Conservation (phyloP, 2,329 filamentous ascomycete species). For the Penicillium palitans region DNA sequence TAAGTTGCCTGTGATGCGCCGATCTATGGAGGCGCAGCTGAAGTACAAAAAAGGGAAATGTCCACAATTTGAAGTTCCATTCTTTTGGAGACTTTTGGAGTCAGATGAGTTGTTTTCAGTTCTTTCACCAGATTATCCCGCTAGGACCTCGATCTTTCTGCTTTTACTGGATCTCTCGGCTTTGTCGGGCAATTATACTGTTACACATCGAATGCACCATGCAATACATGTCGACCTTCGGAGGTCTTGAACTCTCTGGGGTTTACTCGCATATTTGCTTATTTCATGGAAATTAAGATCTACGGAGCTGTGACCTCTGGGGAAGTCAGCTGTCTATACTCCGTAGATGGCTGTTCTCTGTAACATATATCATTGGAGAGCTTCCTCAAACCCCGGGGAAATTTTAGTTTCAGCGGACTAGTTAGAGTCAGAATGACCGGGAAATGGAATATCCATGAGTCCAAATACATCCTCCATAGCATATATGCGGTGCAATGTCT, state of each 20-base stretch:
- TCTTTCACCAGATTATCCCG: neutral
- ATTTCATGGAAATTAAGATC: neutral
- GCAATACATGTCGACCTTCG: neutral
- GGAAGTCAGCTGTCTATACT: neutral
- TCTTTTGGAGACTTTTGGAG: too few relatives aligned
- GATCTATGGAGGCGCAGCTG: neutral
- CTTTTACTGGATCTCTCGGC: neutral
- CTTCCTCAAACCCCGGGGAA: neutral
- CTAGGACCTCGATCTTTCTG: neutral
- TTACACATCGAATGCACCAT: conserved; percentile 1
- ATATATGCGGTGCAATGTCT: neutral
- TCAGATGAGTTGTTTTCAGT: neutral
- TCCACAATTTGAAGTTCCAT: neutral
- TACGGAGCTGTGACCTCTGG: neutral
- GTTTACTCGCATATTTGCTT: neutral
- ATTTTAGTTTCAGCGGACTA: neutral
- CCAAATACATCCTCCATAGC: neutral
- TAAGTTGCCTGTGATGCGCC: neutral
- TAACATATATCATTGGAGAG: neutral
- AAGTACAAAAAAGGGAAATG: neutral
- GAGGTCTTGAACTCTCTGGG: neutral
- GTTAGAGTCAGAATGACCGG: neutral
- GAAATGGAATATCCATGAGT: neutral
- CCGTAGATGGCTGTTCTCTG: neutral
- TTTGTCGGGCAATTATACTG: neutral